A percentile compares a stretch with the other conserved stretches of the same genome.
Evolutionary conservation across 495 filamentous ascomycete species (phyloP).

Genomic region (Thozetella sp.): DNA sequence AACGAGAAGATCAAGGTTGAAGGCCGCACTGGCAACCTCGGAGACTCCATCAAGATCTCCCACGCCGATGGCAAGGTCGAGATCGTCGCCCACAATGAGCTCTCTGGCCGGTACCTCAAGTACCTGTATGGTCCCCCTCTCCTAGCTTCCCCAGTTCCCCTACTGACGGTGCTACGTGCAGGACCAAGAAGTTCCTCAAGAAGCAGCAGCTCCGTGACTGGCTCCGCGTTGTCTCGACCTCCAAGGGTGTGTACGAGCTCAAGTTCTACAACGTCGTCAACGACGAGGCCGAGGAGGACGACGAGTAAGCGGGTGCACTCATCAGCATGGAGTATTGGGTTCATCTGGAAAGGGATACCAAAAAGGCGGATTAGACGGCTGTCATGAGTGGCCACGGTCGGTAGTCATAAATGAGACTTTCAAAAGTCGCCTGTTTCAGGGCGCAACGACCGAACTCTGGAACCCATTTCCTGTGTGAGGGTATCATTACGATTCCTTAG

Average conservation of each 20-base stretch:
- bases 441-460: not conserved
- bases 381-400: constrained; percentile 14
- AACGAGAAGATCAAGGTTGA: constrained; percentile 99
- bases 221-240: constrained; percentile 97
- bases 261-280: constrained; percentile 99
- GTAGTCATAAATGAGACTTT: not conserved
- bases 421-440: not conserved
- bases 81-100: constrained; percentile 94
- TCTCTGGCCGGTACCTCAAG: constrained; percentile 98
- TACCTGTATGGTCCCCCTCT: constrained; percentile 75
- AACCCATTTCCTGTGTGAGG: not conserved
- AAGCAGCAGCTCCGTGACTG: constrained; percentile 99
- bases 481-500: not conserved
- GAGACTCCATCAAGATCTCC: constrained; percentile 88
- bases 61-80: constrained; percentile 98
- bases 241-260: constrained; percentile 97
- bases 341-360: constrained; percentile 12
- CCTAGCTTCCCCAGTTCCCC: not conserved
- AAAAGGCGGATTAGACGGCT: constrained; percentile 16
- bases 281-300: constrained; percentile 95
- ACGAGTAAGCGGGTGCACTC: constrained; percentile 68
- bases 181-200: constrained; percentile 99
- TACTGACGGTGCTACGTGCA: constrained; percentile 35
- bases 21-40: constrained; percentile 95
- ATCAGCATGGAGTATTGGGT: constrained; percentile 16